phyloP scores from a whole-genome alignment of 495 filamentous ascomycete genomes.

The Trichoderma virens region DNA sequence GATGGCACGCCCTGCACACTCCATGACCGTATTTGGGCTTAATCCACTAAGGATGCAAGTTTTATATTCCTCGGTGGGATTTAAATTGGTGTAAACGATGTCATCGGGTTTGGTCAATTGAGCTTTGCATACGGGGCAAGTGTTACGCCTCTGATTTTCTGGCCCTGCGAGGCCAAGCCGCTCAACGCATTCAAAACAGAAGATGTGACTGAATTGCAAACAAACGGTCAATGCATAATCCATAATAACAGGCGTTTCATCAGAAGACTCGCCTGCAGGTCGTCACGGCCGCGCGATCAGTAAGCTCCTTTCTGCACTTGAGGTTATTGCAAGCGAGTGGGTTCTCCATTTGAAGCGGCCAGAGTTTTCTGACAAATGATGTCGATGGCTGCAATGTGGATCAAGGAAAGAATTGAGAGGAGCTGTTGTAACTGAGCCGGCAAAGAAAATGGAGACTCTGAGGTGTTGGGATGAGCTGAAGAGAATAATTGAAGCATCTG shows the following conservation, averaged over 20 bases:
- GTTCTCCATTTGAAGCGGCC: constrained; percentile 52
- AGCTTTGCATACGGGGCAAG: constrained; percentile 78
- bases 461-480: no score
- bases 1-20: constrained; percentile 77
- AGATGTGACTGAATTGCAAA: constrained; percentile 59
- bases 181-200: constrained; percentile 72
- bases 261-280: constrained; percentile 66
- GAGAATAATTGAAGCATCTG: no score
- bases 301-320: constrained; percentile 66
- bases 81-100: constrained; percentile 64
- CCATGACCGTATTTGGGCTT: constrained; percentile 78
- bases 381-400: neutral
- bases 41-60: constrained; percentile 82
- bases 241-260: neutral
- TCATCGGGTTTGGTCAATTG: constrained; percentile 67
- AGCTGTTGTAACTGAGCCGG: no score
- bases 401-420: neutral
- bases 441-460: no score
- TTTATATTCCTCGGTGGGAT: constrained; percentile 90
- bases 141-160: constrained; percentile 41
- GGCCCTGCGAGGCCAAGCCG: constrained; percentile 55
- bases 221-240: constrained; percentile 13
- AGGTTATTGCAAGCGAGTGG: constrained; percentile 73
- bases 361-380: neutral
- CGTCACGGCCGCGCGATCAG: constrained; percentile 75